Conservation (phyloP, 2,329 filamentous ascomycete species). For the Fonsecaea multimorphosa region DNA sequence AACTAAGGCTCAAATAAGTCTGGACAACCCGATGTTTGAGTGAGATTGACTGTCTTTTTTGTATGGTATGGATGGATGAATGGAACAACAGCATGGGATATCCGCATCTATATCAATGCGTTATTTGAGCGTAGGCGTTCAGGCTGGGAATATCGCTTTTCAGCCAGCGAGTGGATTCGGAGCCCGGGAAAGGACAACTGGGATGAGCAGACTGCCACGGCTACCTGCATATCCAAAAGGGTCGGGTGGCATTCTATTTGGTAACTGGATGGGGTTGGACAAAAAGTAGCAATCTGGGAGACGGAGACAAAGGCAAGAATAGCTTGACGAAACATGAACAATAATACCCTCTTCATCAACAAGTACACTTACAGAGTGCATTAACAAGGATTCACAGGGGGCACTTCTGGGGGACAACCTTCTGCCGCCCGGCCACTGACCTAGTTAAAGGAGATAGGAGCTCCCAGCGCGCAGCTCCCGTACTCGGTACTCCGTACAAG, state of each 20-base stretch:
- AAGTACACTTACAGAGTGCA: neutral
- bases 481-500: no score
- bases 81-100: neutral
- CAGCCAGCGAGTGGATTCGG: neutral
- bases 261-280: neutral
- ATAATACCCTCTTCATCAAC: slow-evolving; percentile 1
- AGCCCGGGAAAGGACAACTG: neutral
- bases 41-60: slow-evolving; percentile 6
- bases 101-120: slow-evolving; percentile 11
- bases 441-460: neutral
- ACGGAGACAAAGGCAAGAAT: neutral
- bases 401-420: neutral
- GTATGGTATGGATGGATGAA: slow-evolving; percentile 6
- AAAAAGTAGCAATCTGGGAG: neutral
- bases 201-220: neutral
- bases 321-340: neutral
- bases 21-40: neutral
- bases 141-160: slow-evolving; percentile 6
- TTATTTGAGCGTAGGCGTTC: slow-evolving; percentile 31
- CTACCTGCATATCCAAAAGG: neutral
- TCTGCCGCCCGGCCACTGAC: neutral
- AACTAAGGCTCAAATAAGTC: slow-evolving; percentile 43
- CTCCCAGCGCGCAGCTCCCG: neutral
- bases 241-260: neutral
- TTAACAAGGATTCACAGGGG: neutral